A percentile compares a stretch with the other conserved stretches of the same genome.
phyloP scores from a whole-genome alignment of 768 basidiomycete species.

The Agrocybe praecox region DNA sequence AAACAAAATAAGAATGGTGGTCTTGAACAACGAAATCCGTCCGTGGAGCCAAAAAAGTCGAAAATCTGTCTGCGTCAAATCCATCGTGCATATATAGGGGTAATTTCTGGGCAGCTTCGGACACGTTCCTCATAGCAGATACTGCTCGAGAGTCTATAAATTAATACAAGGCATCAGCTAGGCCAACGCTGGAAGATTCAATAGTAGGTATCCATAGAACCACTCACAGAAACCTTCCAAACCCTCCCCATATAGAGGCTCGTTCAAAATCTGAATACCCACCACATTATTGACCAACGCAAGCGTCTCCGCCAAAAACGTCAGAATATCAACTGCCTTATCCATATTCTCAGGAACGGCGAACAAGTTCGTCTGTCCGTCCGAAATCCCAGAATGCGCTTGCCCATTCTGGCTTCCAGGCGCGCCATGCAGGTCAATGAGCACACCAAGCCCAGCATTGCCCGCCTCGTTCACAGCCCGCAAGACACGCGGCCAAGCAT shows the following conservation, averaged over 20 bases:
- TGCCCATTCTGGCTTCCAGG: constrained; percentile 77
- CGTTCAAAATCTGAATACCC: constrained; percentile 65
- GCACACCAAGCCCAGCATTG: constrained; percentile 64
- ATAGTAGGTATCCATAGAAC: constrained; percentile 10
- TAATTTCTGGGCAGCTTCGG: constrained; percentile 38
- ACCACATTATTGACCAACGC: constrained; percentile 53
- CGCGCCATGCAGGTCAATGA: constrained; percentile 71
- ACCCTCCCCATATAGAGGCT: constrained; percentile 42
- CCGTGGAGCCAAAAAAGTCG: constrained; percentile 47
- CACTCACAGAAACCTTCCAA: constrained; percentile 47
- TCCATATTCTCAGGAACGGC: constrained; percentile 42
- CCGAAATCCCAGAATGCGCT: constrained; percentile 68
- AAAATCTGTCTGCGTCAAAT: constrained; percentile 59
- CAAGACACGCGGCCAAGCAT: constrained; percentile 69
- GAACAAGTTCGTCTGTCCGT: constrained; percentile 52
- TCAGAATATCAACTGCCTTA: constrained; percentile 54
- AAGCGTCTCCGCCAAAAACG: constrained; percentile 42
- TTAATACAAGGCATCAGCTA: constrained; percentile 1
- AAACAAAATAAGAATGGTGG: constrained; percentile 76
- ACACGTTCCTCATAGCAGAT: constrained; percentile 42
- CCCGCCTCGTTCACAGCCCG: constrained; percentile 66
- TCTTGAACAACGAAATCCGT: constrained; percentile 71
- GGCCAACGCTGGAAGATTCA: not conserved
- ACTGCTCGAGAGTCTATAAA: constrained; percentile 55
- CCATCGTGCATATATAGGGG: constrained; percentile 73